Evolutionary conservation across 2,329 filamentous ascomycete species (phyloP).

Genomic region (Sporothrix luriei): DNA sequence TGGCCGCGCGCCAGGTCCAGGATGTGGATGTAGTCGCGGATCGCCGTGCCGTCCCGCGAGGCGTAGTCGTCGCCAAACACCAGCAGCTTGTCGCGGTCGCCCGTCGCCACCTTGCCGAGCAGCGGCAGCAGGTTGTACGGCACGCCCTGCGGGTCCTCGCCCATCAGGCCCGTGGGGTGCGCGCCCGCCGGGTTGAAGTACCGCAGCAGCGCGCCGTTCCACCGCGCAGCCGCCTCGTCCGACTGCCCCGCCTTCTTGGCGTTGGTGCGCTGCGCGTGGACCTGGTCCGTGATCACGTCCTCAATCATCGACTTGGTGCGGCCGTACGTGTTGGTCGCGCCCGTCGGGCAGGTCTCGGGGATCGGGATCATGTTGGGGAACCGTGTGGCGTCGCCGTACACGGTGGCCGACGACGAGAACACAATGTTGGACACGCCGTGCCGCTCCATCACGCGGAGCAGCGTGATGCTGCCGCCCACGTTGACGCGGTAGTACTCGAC

Average conservation of each 20-base stretch:
- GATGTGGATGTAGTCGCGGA: conserved; percentile 98
- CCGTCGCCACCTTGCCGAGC: conserved; percentile 92
- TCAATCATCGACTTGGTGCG: conserved; percentile 95
- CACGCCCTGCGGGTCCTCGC: conserved; percentile 93
- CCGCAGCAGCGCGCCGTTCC: conserved; percentile 89
- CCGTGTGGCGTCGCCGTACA: conserved; percentile 96
- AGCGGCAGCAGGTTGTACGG: conserved; percentile 95
- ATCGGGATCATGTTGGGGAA: conserved; percentile 99
- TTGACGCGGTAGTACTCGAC: conserved; percentile 98
- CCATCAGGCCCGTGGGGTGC: conserved; percentile 95
- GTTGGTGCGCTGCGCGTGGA: conserved; percentile 83
- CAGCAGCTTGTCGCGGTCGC: conserved; percentile 88
- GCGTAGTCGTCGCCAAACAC: conserved; percentile 95
- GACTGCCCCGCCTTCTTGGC: conserved; percentile 77
- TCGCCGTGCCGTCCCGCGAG: conserved; percentile 88
- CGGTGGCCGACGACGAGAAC: conserved; percentile 96
- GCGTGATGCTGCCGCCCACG: conserved; percentile 85
- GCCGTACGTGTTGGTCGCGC: conserved; percentile 96
- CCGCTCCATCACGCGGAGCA: conserved; percentile 83
- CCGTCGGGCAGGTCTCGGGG: conserved; percentile 92
- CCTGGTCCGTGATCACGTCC: conserved; percentile 84
- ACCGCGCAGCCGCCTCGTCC: conserved; percentile 73
- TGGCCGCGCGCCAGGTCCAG: conserved; percentile 86
- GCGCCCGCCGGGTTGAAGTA: conserved; percentile 98
- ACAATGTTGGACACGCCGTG: conserved; percentile 96